Conservation (phyloP, 768 basidiomycete genomes). For the Rhodotorula paludigena region DNA sequence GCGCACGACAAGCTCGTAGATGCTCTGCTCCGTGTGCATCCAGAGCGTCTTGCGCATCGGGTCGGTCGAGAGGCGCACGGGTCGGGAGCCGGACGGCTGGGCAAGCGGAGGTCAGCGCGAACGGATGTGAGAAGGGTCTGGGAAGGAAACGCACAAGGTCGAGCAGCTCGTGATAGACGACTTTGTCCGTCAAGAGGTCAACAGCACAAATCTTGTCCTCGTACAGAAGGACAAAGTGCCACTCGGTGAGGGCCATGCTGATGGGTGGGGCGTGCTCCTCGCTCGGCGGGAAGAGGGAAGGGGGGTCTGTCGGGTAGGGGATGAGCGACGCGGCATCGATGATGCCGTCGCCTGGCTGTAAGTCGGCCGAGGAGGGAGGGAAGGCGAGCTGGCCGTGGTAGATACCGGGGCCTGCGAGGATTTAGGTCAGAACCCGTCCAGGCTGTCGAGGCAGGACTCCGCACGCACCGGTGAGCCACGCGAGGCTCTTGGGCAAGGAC, state of each 20-base stretch:
- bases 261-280: constrained; percentile 55
- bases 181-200: constrained; percentile 70
- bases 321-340: constrained; percentile 73
- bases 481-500: constrained; percentile 67
- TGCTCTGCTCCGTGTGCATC: constrained; percentile 81
- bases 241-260: constrained; percentile 80
- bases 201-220: constrained; percentile 69
- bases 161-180: constrained; percentile 65
- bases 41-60: constrained; percentile 85
- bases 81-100: constrained; percentile 66
- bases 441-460: neutral
- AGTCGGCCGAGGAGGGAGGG: constrained; percentile 35
- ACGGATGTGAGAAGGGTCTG: neutral
- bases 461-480: constrained; percentile 81
- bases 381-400: constrained; percentile 78
- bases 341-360: constrained; percentile 62
- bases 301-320: constrained; percentile 58
- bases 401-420: constrained; percentile 66
- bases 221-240: constrained; percentile 84
- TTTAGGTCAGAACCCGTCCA: too few relatives aligned
- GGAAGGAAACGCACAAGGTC: constrained; percentile 55
- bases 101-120: neutral
- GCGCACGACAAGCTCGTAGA: constrained; percentile 76
- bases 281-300: constrained; percentile 42
- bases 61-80: constrained; percentile 73